These are phyloP conservation scores for Scheffersomyces amazonensis DNA, from an alignment of 805 yeast genomes.

Conservation along the genomic window DNA sequence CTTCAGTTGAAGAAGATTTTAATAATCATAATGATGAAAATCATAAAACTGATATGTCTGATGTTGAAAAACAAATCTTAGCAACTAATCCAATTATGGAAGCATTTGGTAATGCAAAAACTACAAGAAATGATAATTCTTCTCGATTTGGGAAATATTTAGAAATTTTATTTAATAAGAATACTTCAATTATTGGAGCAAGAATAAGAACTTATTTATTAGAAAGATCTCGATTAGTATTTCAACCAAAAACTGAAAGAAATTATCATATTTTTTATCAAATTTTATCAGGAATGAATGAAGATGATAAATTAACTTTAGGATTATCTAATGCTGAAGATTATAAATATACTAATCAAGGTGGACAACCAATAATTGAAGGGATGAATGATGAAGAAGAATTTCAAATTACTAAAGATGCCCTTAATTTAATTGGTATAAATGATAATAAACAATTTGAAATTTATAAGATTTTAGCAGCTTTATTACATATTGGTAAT, in stretches of 20 bases:
- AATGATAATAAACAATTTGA: constrained; percentile 53
- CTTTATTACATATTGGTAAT: constrained; percentile 89
- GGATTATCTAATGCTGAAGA: constrained; percentile 64
- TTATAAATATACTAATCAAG: constrained; percentile 84
- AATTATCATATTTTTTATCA: constrained; percentile 96
- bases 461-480: constrained; percentile 80
- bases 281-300: constrained; percentile 68
- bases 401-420: constrained; percentile 70
- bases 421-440: constrained; percentile 79
- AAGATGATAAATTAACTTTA: constrained; percentile 52
- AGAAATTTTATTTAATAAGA: constrained; percentile 79
- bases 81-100: constrained; percentile 98
- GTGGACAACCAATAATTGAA: constrained; percentile 68
- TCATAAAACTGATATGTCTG: constrained; percentile 66
- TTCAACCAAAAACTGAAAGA: constrained; percentile 87
- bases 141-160: constrained; percentile 96
- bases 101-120: constrained; percentile 97
- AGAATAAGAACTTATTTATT: constrained; percentile 87
- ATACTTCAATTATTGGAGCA: constrained; percentile 87
- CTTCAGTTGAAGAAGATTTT: constrained; percentile 71
- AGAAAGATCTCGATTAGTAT: constrained; percentile 91
- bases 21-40: constrained; percentile 24
- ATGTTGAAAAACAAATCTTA: constrained; percentile 87
- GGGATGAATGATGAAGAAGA: constrained; percentile 84
- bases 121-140: constrained; percentile 95